Percentiles rank a stretch among this genome's conserved stretches.
phyloP scores from a whole-genome alignment of 352 stramenopile species.

The Phytophthora macrochlamydospora region DNA sequence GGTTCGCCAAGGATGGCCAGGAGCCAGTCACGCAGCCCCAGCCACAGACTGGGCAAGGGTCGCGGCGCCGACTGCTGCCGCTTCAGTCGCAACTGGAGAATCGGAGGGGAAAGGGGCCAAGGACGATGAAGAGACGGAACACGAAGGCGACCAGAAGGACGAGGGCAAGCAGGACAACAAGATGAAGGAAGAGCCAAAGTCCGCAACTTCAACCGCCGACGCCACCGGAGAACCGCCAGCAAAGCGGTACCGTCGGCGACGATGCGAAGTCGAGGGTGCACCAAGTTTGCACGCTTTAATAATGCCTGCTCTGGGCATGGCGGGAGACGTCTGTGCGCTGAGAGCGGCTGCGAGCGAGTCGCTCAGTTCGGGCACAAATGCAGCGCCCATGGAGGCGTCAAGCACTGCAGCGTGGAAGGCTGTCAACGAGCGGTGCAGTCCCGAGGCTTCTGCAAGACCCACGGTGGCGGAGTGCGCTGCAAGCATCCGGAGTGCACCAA shows the following conservation, averaged over 20 bases:
- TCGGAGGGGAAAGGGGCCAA: slow-evolving; percentile 3
- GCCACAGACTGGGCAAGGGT: background rate
- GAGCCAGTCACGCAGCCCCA: slow-evolving; percentile 15
- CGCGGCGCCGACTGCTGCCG: background rate
- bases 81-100: slow-evolving; percentile 7
- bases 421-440: slow-evolving; percentile 82
- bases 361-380: slow-evolving; percentile 86
- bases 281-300: slow-evolving; percentile 84
- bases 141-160: slow-evolving; percentile 1
- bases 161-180: slow-evolving; percentile 10
- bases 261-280: slow-evolving; percentile 70
- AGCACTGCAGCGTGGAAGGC: slow-evolving; percentile 71
- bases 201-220: background rate
- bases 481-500: slow-evolving; percentile 79
- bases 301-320: slow-evolving; percentile 77
- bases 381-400: slow-evolving; percentile 77
- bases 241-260: slow-evolving; percentile 70
- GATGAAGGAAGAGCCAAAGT: background rate
- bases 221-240: slow-evolving; percentile 2
- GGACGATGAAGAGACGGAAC: slow-evolving; percentile 4
- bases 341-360: slow-evolving; percentile 68
- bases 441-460: slow-evolving; percentile 86
- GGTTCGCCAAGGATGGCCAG: slow-evolving; percentile 72
- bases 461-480: slow-evolving; percentile 86
- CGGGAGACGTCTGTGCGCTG: slow-evolving; percentile 71